Evolutionary conservation across 192 early-diverging fungal genomes (phyloP), one percentile per base, ranked within the genome.

Genomic region (Rhizophagus prolifer): DNA sequence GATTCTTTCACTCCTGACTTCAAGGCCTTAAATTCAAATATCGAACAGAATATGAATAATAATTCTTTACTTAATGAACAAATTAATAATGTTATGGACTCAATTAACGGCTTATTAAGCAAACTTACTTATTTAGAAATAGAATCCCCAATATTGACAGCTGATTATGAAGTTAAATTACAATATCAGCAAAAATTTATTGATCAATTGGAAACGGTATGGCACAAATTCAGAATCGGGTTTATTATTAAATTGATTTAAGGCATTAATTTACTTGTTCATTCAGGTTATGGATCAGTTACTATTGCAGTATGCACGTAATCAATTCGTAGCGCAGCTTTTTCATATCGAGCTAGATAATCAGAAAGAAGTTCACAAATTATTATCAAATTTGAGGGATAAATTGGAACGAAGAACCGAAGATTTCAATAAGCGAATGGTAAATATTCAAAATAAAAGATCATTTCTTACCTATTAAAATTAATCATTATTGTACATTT

Each of bases 261-360:
- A 26, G 28, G 16, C 26, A 50, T 70, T 9, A 5, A 47, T 70
- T 19, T 44, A 25, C 13, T 16, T 47, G 25, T 19, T 70, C 10
- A 25, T 44, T 21, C 46, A 74, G 72, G 61, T 74, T 28, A 63
- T 47, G 1, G 66, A 76, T 76, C 30, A 36, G 16, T 59, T 68
- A 38, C 36, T 68, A 41, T 44, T 63, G 0, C 75, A 76, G 59
- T 68, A 68, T 38, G 9, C 75, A n/a, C 47, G 19, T 13, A 26
- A 13, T 59, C 65, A 76, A 59, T 69, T 76, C 4, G 3, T 68
- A 6, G 21, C 30, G 9, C 46, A 76, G 59, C 10, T 54, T 26
- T 31, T 58, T 6, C n/a, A 59, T 54, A 58, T 68, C 44, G 75
- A 76, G 25, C 60, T 58, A 8, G 50, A 76, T 31, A 38, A 69